Base-by-base conservation (phyloP, 1,139 yeast genomes). In the Taiozyma sp. region DNA sequence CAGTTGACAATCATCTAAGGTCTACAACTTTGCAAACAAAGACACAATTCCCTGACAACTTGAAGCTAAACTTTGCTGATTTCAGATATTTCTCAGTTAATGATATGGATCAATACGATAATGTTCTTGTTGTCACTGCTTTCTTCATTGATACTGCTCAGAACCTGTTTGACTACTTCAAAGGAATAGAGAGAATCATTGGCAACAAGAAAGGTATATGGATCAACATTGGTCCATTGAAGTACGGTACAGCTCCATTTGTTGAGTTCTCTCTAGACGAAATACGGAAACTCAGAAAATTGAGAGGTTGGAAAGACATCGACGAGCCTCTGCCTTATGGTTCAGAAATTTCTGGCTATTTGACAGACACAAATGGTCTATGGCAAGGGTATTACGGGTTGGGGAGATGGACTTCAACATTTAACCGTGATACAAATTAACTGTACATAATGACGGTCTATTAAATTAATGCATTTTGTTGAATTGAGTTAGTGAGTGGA, bases 141-240 rank as follows among this genome's bases (percentile, higher is more conserved):
- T 90, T 84, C 63, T 88, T 90, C 66, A 73, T 90, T 27, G 97
- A 90, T 64, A 90, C 97, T 0, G 96, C 97, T 1, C 96, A 89
- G 61, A 88, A 89, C 61, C 65, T 88, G 46, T 73, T 90, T 57
- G 84, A 81, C 40, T 90, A 90, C 64, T 67, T 90, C 46, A 87
- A 85, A 49, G 69, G 84, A 1, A 81, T 90, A 39, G 76, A 76
- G 50, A 62, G 69, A 14, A 65, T 87, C 46, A 74, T 75, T n/a
- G 69, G 69, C 4, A 64, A 64, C 19, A 63, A 65, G 24, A 68
- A 70, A 12, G 82, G 87, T 0, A 74, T 75, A 50, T 90, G 96
- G 97, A 81, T 90, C 55, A 90, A 90, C 64, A 76, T 81, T 22
- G 97, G 97, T 0, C 97, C 97, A 0, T 72, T 90, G 55, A 90